Evolutionary conservation across 1,284 basidiomycete genomes (phyloP), one percentile per base, ranked within the genome.

Genomic region (Wallemia mellicola): DNA sequence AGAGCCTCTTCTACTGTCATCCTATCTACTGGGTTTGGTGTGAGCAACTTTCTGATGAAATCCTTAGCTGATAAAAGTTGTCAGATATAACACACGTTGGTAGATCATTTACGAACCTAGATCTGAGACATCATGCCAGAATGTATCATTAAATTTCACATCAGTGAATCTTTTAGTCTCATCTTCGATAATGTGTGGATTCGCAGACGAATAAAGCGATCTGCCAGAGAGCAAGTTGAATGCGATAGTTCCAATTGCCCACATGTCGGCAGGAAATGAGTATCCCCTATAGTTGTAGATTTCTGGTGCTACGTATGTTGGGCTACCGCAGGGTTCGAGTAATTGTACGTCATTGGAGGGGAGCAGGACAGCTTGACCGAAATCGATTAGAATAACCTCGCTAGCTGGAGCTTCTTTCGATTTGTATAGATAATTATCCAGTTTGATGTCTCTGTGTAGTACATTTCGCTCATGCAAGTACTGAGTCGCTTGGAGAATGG

Each of bases 51-150:
- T 1, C 60, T 27, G 2, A 66, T 60, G 17, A 65, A 66, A 54
- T 65, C 63, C 59, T 66, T 66, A 22, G 64, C 64, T 63, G 58
- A n/a, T 2, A 2, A 17, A 32, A 32, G 7, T 32, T 32, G 2
- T 11, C 3, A 1, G 22, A n/a, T 0, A 1, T 2, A 32, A 15
- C 56, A 28, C 54, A 5, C 11, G 14, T 15, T 11, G 22, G 24
- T 11, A 11, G 22, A 57, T 24, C 55, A 3, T 25, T 19, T n/a
- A 26, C 62, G 25, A 33, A 64, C 64, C 64, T 1, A 60, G 60
- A 5, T 61, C 60, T 9, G 63, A 64, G 2, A 66, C 59, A 22
- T 24, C 56, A 14, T 64, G 60, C 65, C 65, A 66, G 24, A 57
- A 57, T 25, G 17, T 11, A 25, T 57, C 55, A 17, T 26, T 28